A percentile compares a stretch with the other conserved stretches of the same genome.
Conservation (phyloP, 345 rosid genomes). For the Aquilaria sinensis region DNA sequence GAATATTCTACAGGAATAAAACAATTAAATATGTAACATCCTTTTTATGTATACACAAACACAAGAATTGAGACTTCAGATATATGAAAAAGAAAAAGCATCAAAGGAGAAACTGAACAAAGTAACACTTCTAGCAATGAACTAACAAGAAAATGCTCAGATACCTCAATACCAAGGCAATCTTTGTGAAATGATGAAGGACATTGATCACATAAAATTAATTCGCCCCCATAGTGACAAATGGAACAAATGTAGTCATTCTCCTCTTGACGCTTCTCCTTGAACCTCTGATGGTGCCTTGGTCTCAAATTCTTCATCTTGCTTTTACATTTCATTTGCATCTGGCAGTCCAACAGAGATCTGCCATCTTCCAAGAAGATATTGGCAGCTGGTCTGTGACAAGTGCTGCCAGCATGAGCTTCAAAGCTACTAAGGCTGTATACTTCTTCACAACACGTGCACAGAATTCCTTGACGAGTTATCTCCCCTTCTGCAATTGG, state of each 20-base stretch:
- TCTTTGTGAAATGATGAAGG: conserved; percentile 77
- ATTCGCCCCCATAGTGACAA: conserved; percentile 80
- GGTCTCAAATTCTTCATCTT: conserved; percentile 18
- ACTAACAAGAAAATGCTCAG: neutral
- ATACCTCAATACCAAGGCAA: conserved; percentile 68
- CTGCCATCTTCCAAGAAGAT: conserved; percentile 73
- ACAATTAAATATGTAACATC: neutral
- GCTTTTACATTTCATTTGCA: conserved; percentile 22
- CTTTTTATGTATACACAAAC: too few relatives aligned
- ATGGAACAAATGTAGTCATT: conserved; percentile 62
- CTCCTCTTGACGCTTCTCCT: conserved; percentile 25
- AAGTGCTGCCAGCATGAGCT: conserved; percentile 43
- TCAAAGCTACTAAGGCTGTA: conserved; percentile 43
- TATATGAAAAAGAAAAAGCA: neutral
- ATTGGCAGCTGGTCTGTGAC: conserved; percentile 38
- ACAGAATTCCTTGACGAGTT: conserved; percentile 61
- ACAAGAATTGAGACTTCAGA: neutral
- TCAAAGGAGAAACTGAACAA: neutral
- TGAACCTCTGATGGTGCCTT: conserved; percentile 20
- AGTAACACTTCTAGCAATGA: neutral
- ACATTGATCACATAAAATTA: conserved; percentile 70
- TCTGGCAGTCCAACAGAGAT: conserved; percentile 64
- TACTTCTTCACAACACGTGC: conserved; percentile 55
- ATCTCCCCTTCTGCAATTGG: conserved; percentile 45
- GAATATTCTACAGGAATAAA: conserved; percentile 41